Evolutionary conservation across 176 grass and related monocot species (phyloP).

Genomic region (Chrysopogon serrulatus): DNA sequence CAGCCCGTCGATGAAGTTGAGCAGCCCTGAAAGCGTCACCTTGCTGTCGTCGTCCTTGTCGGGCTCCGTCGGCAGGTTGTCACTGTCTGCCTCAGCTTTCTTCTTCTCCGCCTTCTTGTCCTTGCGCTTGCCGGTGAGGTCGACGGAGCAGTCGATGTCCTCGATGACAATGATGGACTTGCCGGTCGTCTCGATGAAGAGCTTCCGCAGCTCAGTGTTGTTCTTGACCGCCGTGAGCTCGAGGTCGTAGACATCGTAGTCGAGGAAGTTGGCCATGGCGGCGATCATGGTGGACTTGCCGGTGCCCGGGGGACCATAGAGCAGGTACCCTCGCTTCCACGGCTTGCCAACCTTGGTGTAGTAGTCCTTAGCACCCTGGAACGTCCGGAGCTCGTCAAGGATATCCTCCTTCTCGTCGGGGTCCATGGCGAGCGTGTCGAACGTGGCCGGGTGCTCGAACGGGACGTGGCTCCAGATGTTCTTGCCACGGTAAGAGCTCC

Average conservation of each 20-base stretch:
- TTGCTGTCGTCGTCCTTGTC: constrained; percentile 31
- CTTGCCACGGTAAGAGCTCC: constrained; percentile 13
- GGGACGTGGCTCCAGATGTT: constrained; percentile 51
- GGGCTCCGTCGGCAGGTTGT: background rate
- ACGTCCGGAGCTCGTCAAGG: constrained; percentile 48
- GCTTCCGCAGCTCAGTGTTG: constrained; percentile 71
- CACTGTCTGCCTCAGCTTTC: background rate
- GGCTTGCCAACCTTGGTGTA: constrained; percentile 60
- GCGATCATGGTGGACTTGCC: constrained; percentile 84
- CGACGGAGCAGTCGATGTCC: constrained; percentile 66
- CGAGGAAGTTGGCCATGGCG: constrained; percentile 67
- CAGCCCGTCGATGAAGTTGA: constrained; percentile 78
- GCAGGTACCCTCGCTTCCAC: constrained; percentile 62
- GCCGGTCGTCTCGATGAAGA: constrained; percentile 67
- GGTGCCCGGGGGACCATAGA: constrained; percentile 40
- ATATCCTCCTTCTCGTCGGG: constrained; percentile 38
- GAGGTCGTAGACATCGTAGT: constrained; percentile 72
- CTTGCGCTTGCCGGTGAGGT: constrained; percentile 60
- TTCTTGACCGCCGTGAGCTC: constrained; percentile 60
- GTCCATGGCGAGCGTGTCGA: constrained; percentile 65
- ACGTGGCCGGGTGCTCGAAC: constrained; percentile 71
- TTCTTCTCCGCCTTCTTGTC: constrained; percentile 7
- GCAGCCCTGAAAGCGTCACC: constrained; percentile 60
- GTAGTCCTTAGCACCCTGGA: constrained; percentile 57
- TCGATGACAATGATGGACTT: constrained; percentile 76